A percentile compares a stretch with the other conserved stretches of the same genome.
Conservation (phyloP, 345 rosid species). For the Euphorbia lathyris region DNA sequence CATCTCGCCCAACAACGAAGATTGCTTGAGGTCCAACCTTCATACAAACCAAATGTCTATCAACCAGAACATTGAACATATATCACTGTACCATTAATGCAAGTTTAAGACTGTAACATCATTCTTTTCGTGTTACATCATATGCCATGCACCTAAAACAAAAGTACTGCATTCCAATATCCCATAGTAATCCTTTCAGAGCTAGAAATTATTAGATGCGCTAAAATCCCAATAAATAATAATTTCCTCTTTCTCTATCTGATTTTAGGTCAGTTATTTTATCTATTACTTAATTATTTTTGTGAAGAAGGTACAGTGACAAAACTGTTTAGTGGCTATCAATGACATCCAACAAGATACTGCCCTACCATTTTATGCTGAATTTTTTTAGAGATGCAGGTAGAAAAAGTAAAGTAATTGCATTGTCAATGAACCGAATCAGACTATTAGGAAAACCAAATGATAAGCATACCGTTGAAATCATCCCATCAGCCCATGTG, state of each 20-base stretch:
- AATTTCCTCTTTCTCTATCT: not conserved
- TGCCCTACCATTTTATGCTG: not conserved
- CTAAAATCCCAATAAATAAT: not conserved
- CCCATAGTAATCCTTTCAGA: not conserved
- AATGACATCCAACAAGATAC: not conserved
- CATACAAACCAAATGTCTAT: conserved; percentile 19
- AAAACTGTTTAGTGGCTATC: not conserved
- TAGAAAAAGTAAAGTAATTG: not conserved
- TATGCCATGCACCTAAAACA: not conserved
- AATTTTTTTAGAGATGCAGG: not conserved
- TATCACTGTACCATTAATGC: conserved; percentile 12
- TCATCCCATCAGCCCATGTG: conserved; percentile 96
- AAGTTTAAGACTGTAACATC: not conserved
- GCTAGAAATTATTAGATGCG: not conserved
- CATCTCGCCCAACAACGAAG: conserved; percentile 94
- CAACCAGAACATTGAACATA: conserved; percentile 17
- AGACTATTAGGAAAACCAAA: not conserved
- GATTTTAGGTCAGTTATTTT: not conserved
- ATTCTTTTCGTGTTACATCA: not conserved
- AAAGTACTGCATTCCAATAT: not conserved
- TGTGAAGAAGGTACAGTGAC: not conserved
- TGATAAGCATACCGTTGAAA: conserved; percentile 62
- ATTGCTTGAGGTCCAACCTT: conserved; percentile 99
- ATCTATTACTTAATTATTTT: not conserved
- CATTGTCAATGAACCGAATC: not conserved